These are phyloP conservation scores for Solanum etuberosum DNA, from an alignment of 257 asterid genomes.

Conservation along the genomic window DNA sequence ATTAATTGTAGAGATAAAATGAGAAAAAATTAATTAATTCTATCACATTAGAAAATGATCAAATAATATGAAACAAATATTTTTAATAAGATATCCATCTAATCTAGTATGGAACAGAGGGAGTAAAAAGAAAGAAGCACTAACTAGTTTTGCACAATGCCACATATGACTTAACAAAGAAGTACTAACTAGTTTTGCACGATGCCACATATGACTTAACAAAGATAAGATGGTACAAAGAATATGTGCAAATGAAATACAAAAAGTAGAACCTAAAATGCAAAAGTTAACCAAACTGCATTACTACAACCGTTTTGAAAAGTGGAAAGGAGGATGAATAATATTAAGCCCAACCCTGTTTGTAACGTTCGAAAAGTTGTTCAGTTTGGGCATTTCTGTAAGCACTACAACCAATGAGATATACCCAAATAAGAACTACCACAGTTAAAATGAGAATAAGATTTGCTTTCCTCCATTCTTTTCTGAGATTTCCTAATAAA, in stretches of 20 bases:
- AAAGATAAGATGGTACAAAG: background rate
- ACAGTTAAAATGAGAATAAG: constrained; percentile 59
- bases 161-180: background rate
- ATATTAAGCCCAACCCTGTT: constrained; percentile 41
- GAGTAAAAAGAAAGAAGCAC: background rate
- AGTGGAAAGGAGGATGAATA: background rate
- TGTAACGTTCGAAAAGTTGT: constrained; percentile 44
- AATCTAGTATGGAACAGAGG: background rate
- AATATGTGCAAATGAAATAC: background rate
- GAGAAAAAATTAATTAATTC: too few species aligned
- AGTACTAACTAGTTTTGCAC: background rate
- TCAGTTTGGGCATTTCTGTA: constrained; percentile 79
- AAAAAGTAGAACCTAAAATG: background rate
- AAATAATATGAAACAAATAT: too few species aligned
- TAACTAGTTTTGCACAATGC: background rate
- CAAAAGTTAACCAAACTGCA: background rate
- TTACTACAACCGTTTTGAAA: background rate
- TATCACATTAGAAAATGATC: too few species aligned
- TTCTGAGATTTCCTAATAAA: constrained; percentile 61
- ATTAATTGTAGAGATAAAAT: background rate
- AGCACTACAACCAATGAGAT: constrained; percentile 73
- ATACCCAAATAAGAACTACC: constrained; percentile 57
- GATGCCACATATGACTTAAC: background rate
- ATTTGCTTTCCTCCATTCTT: constrained; percentile 74
- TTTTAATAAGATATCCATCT: too few species aligned